Evolutionary conservation across 2,329 filamentous ascomycete genomes (phyloP).

Genomic region (Trichoderma cornu-damae): DNA sequence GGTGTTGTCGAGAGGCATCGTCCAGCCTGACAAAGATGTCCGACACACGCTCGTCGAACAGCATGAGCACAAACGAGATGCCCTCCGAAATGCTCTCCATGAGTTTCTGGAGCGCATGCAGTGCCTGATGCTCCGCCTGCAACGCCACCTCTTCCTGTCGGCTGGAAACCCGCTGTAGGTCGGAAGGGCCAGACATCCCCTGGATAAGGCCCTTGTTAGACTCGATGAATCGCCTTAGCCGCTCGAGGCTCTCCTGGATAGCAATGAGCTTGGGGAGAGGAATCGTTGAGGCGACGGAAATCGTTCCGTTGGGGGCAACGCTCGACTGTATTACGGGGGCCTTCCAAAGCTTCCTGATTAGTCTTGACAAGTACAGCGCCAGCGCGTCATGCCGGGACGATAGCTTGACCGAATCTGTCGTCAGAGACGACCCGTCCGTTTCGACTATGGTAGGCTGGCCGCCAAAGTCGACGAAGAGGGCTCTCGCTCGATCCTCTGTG

Average conservation of each 20-base stretch:
- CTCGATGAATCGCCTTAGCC: conserved; percentile 74
- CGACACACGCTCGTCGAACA: conserved; percentile 88
- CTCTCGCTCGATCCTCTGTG: conserved; percentile 77
- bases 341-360: conserved; percentile 89
- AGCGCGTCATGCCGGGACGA: conserved; percentile 88
- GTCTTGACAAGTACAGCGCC: conserved; percentile 76
- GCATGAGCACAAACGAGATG: conserved; percentile 89
- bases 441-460: conserved; percentile 82
- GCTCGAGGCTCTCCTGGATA: conserved; percentile 75
- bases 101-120: conserved; percentile 78
- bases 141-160: conserved; percentile 88
- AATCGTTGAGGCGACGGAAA: conserved; percentile 63
- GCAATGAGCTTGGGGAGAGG: conserved; percentile 61
- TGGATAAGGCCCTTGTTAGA: conserved; percentile 90
- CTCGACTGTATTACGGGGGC: conserved; percentile 61
- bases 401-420: conserved; percentile 76
- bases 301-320: conserved; percentile 50
- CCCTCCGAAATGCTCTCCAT: conserved; percentile 91
- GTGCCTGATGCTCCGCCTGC: conserved; percentile 88
- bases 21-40: conserved; percentile 79
- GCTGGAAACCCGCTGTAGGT: conserved; percentile 69
- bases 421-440: conserved; percentile 62
- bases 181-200: conserved; percentile 84
- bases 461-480: conserved; percentile 87
- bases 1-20: conserved; percentile 60